Conservation (phyloP, 2,329 filamentous ascomycete species). For the Talaromyces islandicus region DNA sequence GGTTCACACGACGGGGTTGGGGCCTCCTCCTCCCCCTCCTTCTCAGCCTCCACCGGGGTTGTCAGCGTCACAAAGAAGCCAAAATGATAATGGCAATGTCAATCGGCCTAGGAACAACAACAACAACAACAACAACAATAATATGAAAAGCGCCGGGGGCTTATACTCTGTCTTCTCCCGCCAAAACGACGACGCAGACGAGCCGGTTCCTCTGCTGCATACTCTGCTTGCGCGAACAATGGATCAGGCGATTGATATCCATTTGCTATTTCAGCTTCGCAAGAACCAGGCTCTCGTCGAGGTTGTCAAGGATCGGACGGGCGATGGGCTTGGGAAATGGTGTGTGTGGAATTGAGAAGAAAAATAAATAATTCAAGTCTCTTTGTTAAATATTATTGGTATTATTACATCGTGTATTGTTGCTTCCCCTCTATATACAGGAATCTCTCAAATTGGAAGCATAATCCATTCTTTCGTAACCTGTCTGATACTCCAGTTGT, state of each 20-base stretch:
- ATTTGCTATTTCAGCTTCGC: constrained; percentile 29
- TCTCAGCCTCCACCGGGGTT: background rate
- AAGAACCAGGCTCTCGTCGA: constrained; percentile 23
- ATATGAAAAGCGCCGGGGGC: background rate
- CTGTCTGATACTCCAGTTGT: background rate
- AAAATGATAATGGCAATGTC: background rate
- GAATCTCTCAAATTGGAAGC: background rate
- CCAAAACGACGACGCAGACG: background rate
- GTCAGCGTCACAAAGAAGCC: background rate
- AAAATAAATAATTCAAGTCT: background rate
- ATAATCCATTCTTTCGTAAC: background rate
- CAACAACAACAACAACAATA: background rate
- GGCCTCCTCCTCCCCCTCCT: background rate
- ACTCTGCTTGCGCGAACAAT: constrained; percentile 29
- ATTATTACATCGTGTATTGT: background rate
- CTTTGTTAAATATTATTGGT: background rate
- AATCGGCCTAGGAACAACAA: background rate
- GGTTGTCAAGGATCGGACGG: constrained; percentile 35
- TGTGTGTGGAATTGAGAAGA: constrained; percentile 22
- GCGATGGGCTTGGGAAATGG: constrained; percentile 31
- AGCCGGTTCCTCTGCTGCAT: constrained; percentile 16
- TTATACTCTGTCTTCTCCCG: constrained; percentile 7
- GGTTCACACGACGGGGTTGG: constrained; percentile 30
- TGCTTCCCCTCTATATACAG: background rate
- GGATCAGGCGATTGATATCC: constrained; percentile 35